These are phyloP conservation scores for Xylariaceae sp. DNA, from an alignment of 2,329 filamentous ascomycete genomes.

Conservation along the genomic window DNA sequence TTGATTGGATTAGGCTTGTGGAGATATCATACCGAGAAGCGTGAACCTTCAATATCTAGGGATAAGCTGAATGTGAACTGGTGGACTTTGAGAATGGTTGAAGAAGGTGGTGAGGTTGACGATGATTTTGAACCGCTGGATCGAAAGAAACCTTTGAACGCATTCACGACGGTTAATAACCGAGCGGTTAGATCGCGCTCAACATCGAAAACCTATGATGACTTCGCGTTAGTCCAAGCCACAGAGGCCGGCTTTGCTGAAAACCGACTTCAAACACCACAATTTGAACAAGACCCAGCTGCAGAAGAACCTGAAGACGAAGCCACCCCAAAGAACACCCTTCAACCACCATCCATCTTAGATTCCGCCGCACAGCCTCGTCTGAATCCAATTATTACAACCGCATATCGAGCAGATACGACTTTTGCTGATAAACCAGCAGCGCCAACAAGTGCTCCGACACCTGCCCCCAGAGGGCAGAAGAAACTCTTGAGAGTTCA, in stretches of 20 bases:
- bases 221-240: slow-evolving; percentile 75
- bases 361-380: slow-evolving; percentile 37
- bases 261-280: slow-evolving; percentile 64
- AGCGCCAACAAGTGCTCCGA: slow-evolving; percentile 38
- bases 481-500: slow-evolving; percentile 69
- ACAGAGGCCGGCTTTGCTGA: slow-evolving; percentile 63
- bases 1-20: slow-evolving; percentile 77
- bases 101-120: slow-evolving; percentile 79
- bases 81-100: slow-evolving; percentile 79
- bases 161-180: slow-evolving; percentile 80
- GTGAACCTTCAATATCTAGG: slow-evolving; percentile 59
- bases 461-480: slow-evolving; percentile 53
- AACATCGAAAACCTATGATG: slow-evolving; percentile 73
- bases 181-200: slow-evolving; percentile 58
- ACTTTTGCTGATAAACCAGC: slow-evolving; percentile 55
- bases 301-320: slow-evolving; percentile 39
- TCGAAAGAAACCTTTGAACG: slow-evolving; percentile 66
- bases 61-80: slow-evolving; percentile 73
- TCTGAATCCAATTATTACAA: slow-evolving; percentile 58
- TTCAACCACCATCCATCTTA: slow-evolving; percentile 39
- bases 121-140: slow-evolving; percentile 79
- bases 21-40: slow-evolving; percentile 72
- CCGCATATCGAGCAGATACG: slow-evolving; percentile 52
- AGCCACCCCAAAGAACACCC: slow-evolving; percentile 46
- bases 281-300: slow-evolving; percentile 54